These are phyloP conservation scores for Xylaria sp. DNA, from an alignment of 495 filamentous ascomycete species.

Conservation along the genomic window DNA sequence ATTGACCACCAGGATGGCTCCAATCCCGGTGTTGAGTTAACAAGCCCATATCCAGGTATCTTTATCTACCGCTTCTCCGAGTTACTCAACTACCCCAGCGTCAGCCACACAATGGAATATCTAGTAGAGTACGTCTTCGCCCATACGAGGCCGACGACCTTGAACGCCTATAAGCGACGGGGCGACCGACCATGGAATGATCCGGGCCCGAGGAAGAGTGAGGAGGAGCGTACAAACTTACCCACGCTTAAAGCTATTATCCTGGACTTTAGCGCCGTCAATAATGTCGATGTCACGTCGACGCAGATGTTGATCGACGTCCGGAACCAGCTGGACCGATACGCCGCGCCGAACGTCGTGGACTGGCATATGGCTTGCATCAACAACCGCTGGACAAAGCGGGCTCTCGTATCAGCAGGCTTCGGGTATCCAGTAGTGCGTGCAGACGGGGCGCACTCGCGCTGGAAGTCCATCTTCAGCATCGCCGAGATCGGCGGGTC, in stretches of 20 bases:
- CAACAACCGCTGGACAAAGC: conserved; percentile 97
- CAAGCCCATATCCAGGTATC: conserved; percentile 87
- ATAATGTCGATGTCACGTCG: conserved; percentile 94
- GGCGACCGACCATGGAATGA: conserved; percentile 98
- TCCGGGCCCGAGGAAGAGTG: conserved; percentile 69
- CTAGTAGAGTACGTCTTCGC: conserved; percentile 77
- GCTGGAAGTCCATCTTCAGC: conserved; percentile 96
- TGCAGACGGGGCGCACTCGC: conserved; percentile 58
- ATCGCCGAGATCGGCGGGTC: conserved; percentile 86
- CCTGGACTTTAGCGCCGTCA: conserved; percentile 93
- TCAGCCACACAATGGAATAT: conserved; percentile 86
- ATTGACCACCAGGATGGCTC: conserved; percentile 87
- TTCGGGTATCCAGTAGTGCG: conserved; percentile 83
- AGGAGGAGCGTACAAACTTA: conserved; percentile 40
- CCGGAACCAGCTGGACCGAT: conserved; percentile 93
- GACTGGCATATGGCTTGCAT: conserved; percentile 97
- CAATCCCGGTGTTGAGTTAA: conserved; percentile 82
- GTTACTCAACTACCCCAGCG: conserved; percentile 96
- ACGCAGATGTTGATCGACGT: conserved; percentile 96
- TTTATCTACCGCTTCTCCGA: conserved; percentile 99
- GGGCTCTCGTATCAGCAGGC: conserved; percentile 87
- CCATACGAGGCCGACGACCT: conserved; percentile 79
- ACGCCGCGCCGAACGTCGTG: conserved; percentile 80
- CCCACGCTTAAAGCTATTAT: conserved; percentile 91
- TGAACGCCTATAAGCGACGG: conserved; percentile 61